phyloP scores from a whole-genome alignment of 352 stramenopile species.

The Globisporangium okanoganense region DNA sequence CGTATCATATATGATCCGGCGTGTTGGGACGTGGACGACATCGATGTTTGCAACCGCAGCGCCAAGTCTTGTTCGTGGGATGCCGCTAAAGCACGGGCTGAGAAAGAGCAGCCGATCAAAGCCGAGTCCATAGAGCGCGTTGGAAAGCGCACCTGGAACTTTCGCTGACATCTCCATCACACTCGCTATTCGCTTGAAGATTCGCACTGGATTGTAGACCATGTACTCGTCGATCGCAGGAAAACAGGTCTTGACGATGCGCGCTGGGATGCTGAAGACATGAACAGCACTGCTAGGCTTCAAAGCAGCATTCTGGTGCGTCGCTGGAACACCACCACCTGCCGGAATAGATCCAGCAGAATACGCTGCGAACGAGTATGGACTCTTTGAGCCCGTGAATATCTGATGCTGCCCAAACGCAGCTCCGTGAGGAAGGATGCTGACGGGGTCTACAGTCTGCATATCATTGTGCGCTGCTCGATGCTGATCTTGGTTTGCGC shows the following conservation, averaged over 20 bases:
- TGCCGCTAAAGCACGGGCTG: conserved; percentile 18
- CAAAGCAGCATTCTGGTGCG: background rate
- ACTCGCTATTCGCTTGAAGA: conserved; percentile 28
- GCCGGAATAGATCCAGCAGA: conserved; percentile 2
- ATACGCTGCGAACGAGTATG: conserved; percentile 38
- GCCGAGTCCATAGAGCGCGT: conserved; percentile 6
- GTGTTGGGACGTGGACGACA: conserved; percentile 18
- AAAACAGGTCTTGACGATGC: conserved; percentile 27
- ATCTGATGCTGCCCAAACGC: conserved; percentile 43
- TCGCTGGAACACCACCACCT: background rate
- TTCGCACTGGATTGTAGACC: conserved; percentile 38
- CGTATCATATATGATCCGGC: conserved; percentile 23
- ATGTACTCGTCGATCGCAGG: conserved; percentile 26
- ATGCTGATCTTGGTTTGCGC: background rate
- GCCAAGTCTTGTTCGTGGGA: conserved; percentile 19
- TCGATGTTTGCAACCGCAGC: conserved; percentile 10
- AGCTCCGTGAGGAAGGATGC: conserved; percentile 29
- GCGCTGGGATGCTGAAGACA: conserved; percentile 28
- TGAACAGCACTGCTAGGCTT: conserved; percentile 7
- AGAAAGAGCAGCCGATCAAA: conserved; percentile 22
- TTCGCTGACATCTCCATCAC: conserved; percentile 2
- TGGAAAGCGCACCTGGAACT: background rate
- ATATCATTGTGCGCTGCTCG: background rate
- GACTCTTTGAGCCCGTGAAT: conserved; percentile 28
- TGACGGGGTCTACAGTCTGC: conserved; percentile 26